Base-by-base conservation (phyloP, 2,329 filamentous ascomycete species). In the Aspergillus pseudotamarii region DNA sequence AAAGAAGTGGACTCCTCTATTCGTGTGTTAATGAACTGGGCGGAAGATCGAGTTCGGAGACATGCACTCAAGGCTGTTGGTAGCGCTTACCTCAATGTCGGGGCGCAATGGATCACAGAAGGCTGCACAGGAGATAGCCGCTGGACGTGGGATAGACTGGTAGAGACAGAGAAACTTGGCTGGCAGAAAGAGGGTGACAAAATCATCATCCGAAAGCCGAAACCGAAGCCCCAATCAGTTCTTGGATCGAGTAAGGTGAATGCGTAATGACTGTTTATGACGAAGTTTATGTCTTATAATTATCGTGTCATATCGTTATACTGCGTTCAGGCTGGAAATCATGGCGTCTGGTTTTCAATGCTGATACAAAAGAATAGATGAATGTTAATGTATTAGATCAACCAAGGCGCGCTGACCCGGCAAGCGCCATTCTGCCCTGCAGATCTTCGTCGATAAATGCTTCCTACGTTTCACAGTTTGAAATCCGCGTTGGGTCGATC, bases 1-100 rank as follows among this genome's bases (percentile, higher is more conserved):
- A 83, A 84, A 66, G 85, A 83, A 61, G 92, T 95, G 34, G 93
- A 97, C 79, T 92, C 91, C 10, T 91, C 96, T 77, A 86, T 91
- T 75, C 86, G 89, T 43, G 87, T 88, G 61, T 80, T 99, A 62
- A 89, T 98, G 83, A 91, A 93, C 72, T 94, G 89, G 82, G 91
- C 92, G 10, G 91, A 92, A 69, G 86, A 88, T 28, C 84, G 86
- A n/a, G 84, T 97, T 73, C 84, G 91, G 69, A 82, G 87, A 68
- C 90, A 94, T 78, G 88, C 91, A 38, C 81, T 98, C 69, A 96
- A 97, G 81, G 95, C 93, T 75, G 86, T 98, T 60, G 93, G 93
- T 0, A 86, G 89, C 72, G 86, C 90, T 5, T 99, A 99, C 76
- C 79, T 97, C 67, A 87, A 81, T 23, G 89, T 93, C 10, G 91